phyloP scores from a whole-genome alignment of 2,329 filamentous ascomycete genomes.

The Teratosphaeria gauchensis region DNA sequence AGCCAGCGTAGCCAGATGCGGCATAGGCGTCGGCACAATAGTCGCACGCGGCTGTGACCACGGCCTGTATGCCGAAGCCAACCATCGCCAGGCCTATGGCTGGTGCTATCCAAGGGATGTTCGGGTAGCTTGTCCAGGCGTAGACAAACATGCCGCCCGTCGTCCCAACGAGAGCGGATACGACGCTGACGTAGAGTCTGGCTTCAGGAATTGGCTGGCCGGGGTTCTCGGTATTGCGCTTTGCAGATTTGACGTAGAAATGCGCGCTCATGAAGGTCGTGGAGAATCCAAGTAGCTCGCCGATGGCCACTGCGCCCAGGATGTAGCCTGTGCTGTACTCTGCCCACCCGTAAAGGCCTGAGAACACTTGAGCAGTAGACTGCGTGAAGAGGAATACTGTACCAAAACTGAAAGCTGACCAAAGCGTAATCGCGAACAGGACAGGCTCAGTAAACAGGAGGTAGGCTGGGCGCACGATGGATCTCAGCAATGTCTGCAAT shows the following conservation, averaged over 20 bases:
- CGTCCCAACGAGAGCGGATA: conserved; percentile 37
- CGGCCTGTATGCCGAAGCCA: conserved; percentile 40
- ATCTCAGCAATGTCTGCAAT: conserved; percentile 23
- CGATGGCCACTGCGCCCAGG: conserved; percentile 37
- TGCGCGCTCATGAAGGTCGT: conserved; percentile 24
- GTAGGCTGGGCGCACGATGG: conserved; percentile 24
- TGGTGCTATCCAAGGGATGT: conserved; percentile 39
- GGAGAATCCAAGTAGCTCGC: conserved; percentile 35
- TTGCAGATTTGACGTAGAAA: conserved; percentile 34
- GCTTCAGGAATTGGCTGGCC: conserved; percentile 35
- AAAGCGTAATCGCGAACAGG: conserved; percentile 38
- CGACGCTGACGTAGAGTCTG: conserved; percentile 35
- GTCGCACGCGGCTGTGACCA: conserved; percentile 37
- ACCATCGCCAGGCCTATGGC: conserved; percentile 39
- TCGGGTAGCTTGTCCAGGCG: conserved; percentile 38
- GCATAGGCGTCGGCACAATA: conserved; percentile 44
- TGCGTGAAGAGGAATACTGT: conserved; percentile 43
- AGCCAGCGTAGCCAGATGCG: conserved; percentile 36
- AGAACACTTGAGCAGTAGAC: conserved; percentile 36
- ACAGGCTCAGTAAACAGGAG: conserved; percentile 43
- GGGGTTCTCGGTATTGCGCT: conserved; percentile 27
- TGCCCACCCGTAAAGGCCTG: conserved; percentile 30
- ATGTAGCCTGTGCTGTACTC: conserved; percentile 37
- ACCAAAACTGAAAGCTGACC: conserved; percentile 40
- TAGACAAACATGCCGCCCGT: conserved; percentile 43